Evolutionary conservation across 2,329 filamentous ascomycete genomes (phyloP).

Genomic region (Colletotrichum kahawae): DNA sequence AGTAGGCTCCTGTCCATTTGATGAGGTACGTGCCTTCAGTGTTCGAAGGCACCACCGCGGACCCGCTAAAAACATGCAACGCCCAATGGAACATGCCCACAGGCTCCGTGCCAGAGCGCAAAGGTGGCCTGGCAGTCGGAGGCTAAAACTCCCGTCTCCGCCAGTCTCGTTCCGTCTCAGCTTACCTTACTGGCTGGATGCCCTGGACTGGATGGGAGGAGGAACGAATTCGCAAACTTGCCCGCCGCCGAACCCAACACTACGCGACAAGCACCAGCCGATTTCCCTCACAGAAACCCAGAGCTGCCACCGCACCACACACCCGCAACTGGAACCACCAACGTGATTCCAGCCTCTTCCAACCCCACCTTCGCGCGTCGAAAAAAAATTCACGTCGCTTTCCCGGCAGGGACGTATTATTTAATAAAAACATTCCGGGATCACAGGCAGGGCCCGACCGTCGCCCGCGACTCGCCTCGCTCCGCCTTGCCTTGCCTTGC

Average conservation of each 20-base stretch:
- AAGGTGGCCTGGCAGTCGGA: conserved; percentile 5
- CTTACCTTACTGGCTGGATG: background rate
- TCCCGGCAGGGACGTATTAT: conserved; percentile 2
- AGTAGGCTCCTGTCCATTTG: background rate
- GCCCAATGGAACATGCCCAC: background rate
- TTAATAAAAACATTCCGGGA: conserved; percentile 19
- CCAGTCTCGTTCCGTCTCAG: conserved; percentile 14
- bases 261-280: background rate
- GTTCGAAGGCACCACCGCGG: background rate
- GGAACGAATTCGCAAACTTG: conserved; percentile 6
- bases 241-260: conserved; percentile 7
- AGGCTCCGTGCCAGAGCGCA: background rate
- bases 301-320: background rate
- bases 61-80: background rate
- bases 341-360: conserved; percentile 21
- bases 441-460: conserved; percentile 11
- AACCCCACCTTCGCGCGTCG: conserved; percentile 17
- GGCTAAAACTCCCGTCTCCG: conserved; percentile 22
- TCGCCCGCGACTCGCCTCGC: conserved; percentile 3
- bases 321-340: background rate
- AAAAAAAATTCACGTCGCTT: conserved; percentile 8
- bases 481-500: background rate
- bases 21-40: background rate
- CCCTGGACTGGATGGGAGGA: background rate
- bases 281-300: background rate